A percentile compares a stretch with the other conserved stretches of the same genome.
These are phyloP conservation scores for Saccharomyces pastorianus DNA, from an alignment of 1,139 yeast genomes.

Conservation along the genomic window DNA sequence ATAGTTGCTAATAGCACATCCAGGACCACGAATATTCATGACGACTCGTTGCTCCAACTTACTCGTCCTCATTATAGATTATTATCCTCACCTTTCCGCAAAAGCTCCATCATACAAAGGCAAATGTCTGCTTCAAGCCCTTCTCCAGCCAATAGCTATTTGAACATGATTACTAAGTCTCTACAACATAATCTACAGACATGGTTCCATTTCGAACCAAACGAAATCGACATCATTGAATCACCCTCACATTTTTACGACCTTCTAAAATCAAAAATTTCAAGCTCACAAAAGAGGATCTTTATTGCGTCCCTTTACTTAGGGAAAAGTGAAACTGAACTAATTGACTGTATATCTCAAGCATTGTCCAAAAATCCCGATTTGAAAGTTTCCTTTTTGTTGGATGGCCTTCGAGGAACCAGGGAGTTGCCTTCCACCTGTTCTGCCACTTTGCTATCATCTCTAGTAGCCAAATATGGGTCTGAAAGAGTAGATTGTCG, in stretches of 20 bases:
- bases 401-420: slow-evolving; percentile 89
- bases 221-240: slow-evolving; percentile 54
- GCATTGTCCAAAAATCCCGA: slow-evolving; percentile 55
- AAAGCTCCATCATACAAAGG: neutral
- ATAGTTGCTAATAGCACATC: neutral
- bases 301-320: slow-evolving; percentile 81
- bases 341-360: slow-evolving; percentile 48
- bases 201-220: slow-evolving; percentile 50
- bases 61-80: neutral
- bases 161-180: neutral
- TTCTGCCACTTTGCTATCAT: slow-evolving; percentile 67
- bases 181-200: neutral
- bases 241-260: slow-evolving; percentile 66
- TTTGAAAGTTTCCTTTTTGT: slow-evolving; percentile 60
- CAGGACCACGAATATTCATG: neutral
- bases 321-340: slow-evolving; percentile 74
- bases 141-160: neutral
- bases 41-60: neutral
- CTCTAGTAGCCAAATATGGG: slow-evolving; percentile 59
- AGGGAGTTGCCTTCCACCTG: slow-evolving; percentile 78
- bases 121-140: neutral
- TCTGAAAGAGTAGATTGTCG: slow-evolving; percentile 63
- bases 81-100: neutral
- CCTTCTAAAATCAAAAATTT: slow-evolving; percentile 50
- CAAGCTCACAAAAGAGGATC: slow-evolving; percentile 48